Base-by-base conservation (phyloP, 257 asterid genomes). In the Fraxinus americana region DNA sequence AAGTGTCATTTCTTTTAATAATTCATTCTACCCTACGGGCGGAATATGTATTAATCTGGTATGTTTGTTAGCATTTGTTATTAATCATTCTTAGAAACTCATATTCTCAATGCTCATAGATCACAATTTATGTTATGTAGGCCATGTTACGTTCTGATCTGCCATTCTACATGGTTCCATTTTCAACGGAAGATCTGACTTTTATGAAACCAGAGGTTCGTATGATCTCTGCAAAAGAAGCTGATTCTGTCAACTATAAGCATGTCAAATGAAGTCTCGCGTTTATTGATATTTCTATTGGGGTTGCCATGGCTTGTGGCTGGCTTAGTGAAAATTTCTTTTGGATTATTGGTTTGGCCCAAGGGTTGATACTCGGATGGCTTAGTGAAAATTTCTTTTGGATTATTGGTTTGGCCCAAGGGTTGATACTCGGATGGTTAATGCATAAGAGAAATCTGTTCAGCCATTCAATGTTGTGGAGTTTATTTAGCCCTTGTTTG, bases 81-180 rank as follows among this genome's bases (percentile, higher is more conserved):
- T 72, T 65, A 73, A 68, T 78, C 74, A 76, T 8, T 38, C 86
- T 76, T 45, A 73, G 54, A 73, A 70, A 45, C 74, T 43, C 72
- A 50, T 72, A 59, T 69, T 73, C 61, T 70, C 72, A 74, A 74
- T 73, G 82, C 81, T 79, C 32, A 84, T 69, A 78, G 78, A 77
- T 66, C 35, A 68, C 74, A 38, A 45, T 34, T 75, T 74, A 52
- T 77, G 67, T 77, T 71, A 76, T 82, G 87, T 83, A 95, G 98
- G 99, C 96, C 30, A 77, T 91, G 94, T 63, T 95, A 81, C 98
- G 98, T 30, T 91, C 90, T 65, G 98, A 95, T 86, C 99, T 95
- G 82, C 99, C 99, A 34, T 74, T 81, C 79, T 93, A 95, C 82
- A 93, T 95, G 98, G 98, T 95, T 80, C 99, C 99, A 61, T 95